These are phyloP conservation scores for Colletotrichum sansevieriae DNA, from an alignment of 2,329 filamentous ascomycete genomes.

Conservation along the genomic window DNA sequence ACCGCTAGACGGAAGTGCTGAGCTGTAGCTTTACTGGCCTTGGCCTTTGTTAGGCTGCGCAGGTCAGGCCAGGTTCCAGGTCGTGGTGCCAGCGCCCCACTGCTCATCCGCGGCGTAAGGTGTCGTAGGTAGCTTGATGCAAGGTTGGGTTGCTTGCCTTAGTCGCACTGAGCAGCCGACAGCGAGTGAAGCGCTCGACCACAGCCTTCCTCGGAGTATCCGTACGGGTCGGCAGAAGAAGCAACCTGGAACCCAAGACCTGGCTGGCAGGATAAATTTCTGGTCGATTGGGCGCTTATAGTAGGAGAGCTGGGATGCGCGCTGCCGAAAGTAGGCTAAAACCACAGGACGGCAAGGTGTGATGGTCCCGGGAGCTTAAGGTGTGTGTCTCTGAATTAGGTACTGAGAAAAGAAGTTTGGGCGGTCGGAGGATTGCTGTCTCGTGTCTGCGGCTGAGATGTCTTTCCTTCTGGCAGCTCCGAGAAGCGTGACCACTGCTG, in stretches of 20 bases:
- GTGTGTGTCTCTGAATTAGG: conserved; percentile 18
- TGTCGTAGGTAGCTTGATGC: conserved; percentile 13
- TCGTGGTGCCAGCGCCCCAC: conserved; percentile 35
- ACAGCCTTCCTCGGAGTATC: conserved; percentile 4
- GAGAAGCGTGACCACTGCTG: conserved; percentile 22
- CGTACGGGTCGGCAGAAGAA: conserved; percentile 12
- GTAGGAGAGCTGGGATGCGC: conserved; percentile 2
- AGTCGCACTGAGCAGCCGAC: conserved; percentile 4
- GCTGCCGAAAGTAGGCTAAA: conserved; percentile 27
- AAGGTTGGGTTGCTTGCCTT: conserved; percentile 25
- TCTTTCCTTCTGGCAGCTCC: conserved; percentile 32
- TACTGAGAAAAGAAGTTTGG: not conserved
- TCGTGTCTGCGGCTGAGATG: conserved; percentile 21
- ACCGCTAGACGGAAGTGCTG: conserved; percentile 26
- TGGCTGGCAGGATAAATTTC: conserved; percentile 21
- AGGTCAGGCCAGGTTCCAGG: conserved; percentile 38
- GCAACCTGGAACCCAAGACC: conserved; percentile 20
- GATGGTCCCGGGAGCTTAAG: conserved; percentile 26
- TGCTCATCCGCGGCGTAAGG: conserved; percentile 5
- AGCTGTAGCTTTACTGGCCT: conserved; percentile 32
- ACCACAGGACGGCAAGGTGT: conserved; percentile 26
- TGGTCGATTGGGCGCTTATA: conserved; percentile 22
- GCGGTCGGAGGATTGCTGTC: not conserved
- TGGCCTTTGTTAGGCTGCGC: conserved; percentile 22
- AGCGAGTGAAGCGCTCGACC: conserved; percentile 22